phyloP scores from a whole-genome alignment of 257 asterid species.

The Coffea canephora region DNA sequence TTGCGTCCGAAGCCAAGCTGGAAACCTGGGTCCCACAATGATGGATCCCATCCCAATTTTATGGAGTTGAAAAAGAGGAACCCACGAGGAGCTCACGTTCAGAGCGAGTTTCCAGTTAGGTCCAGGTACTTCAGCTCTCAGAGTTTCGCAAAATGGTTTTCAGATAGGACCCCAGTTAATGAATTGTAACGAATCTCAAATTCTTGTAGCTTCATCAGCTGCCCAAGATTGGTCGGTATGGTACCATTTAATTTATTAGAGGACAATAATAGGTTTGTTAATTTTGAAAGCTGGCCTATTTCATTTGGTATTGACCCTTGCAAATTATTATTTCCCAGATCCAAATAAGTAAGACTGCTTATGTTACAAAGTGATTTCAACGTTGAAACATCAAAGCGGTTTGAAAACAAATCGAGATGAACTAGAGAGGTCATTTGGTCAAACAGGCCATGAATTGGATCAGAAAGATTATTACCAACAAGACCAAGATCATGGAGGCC shows the following conservation, averaged over 20 bases:
- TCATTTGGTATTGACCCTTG: not conserved
- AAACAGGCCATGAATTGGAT: too few relatives aligned
- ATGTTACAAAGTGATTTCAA: not conserved
- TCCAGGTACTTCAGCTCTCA: not conserved
- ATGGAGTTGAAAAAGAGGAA: constrained; percentile 20
- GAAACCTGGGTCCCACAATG: constrained; percentile 8
- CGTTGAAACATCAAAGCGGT: not conserved
- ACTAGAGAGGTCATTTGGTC: too few relatives aligned
- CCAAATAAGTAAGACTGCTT: not conserved
- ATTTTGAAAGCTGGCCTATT: not conserved
- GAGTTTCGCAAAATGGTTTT: constrained; percentile 8
- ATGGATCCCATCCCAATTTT: not conserved
- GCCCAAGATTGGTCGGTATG: constrained; percentile 6
- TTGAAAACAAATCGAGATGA: too few relatives aligned
- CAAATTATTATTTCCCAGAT: not conserved
- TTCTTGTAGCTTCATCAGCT: not conserved
- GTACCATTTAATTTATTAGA: not conserved
- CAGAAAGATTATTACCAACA: too few relatives aligned
- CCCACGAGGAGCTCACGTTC: constrained; percentile 11
- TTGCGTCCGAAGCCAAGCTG: constrained; percentile 16
- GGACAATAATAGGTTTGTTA: not conserved
- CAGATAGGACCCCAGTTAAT: not conserved
- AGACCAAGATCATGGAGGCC: too few relatives aligned
- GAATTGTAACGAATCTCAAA: too few relatives aligned
- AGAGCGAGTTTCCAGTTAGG: not conserved